Evolutionary conservation across 2,329 filamentous ascomycete genomes (phyloP).

Genomic region (Cyclaneusma minus): DNA sequence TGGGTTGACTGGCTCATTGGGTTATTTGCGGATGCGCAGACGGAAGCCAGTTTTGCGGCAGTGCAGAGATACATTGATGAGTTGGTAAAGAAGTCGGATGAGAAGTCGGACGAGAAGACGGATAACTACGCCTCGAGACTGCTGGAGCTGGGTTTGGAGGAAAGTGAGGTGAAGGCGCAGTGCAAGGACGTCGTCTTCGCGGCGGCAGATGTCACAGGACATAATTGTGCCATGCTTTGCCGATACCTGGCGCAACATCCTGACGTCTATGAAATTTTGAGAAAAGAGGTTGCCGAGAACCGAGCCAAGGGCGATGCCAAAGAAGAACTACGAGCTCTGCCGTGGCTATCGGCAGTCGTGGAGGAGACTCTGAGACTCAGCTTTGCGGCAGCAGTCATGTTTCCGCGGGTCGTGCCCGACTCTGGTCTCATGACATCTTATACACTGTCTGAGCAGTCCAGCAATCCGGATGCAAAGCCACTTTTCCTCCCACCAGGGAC

Average conservation of each 20-base stretch:
- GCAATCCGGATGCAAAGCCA: slow-evolving; percentile 7
- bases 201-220: slow-evolving; percentile 35
- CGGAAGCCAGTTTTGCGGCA: slow-evolving; percentile 17
- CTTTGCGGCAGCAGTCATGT: slow-evolving; percentile 33
- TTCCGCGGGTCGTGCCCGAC: slow-evolving; percentile 30
- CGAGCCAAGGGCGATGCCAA: slow-evolving; percentile 6
- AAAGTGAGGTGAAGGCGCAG: slow-evolving; percentile 29
- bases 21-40: slow-evolving; percentile 20
- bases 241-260: slow-evolving; percentile 28
- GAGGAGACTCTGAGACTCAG: slow-evolving; percentile 33
- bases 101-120: slow-evolving; percentile 18
- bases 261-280: slow-evolving; percentile 19
- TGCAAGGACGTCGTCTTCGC: slow-evolving; percentile 39
- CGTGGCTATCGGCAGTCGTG: slow-evolving; percentile 31
- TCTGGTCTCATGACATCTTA: slow-evolving; percentile 18
- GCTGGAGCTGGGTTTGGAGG: slow-evolving; percentile 25
- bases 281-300: slow-evolving; percentile 17
- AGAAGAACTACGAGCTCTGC: slow-evolving; percentile 18
- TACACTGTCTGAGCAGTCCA: no score
- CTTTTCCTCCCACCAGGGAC: slow-evolving; percentile 26
- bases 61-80: slow-evolving; percentile 27
- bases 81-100: slow-evolving; percentile 18
- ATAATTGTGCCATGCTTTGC: slow-evolving; percentile 31
- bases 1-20: slow-evolving; percentile 19
- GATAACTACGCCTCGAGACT: slow-evolving; percentile 32